phyloP scores from a whole-genome alignment of 2,329 filamentous ascomycete genomes.

The Mycogone perniciosa region DNA sequence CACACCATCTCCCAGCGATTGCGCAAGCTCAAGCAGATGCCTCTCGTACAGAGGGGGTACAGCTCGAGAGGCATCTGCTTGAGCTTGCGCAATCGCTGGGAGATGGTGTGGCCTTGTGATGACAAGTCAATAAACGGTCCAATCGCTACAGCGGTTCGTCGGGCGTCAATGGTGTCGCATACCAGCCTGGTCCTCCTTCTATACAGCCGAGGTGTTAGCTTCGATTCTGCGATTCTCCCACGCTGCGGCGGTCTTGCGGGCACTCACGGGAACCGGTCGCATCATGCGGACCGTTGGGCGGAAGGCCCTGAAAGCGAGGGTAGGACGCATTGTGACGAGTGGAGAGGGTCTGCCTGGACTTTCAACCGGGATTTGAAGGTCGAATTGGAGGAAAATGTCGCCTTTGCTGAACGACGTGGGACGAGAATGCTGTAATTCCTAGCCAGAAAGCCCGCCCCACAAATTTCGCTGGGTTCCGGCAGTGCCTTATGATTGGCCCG shows the following conservation, averaged over 20 bases:
- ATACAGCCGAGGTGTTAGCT: slow-evolving; percentile 24
- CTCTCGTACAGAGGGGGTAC: slow-evolving; percentile 81
- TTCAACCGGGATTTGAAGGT: slow-evolving; percentile 14
- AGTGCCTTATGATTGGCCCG: slow-evolving; percentile 31
- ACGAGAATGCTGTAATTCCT: slow-evolving; percentile 29
- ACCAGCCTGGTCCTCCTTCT: slow-evolving; percentile 65
- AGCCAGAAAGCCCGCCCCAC: slow-evolving; percentile 25
- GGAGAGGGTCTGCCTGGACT: slow-evolving; percentile 20
- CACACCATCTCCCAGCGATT: slow-evolving; percentile 96
- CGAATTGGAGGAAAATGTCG: slow-evolving; percentile 27
- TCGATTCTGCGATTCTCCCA: slow-evolving; percentile 12
- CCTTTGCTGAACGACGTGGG: slow-evolving; percentile 21
- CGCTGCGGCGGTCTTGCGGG: not conserved
- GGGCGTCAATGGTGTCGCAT: slow-evolving; percentile 34
- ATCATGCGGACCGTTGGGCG: slow-evolving; percentile 60
- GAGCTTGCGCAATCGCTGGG: slow-evolving; percentile 84
- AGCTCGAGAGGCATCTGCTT: slow-evolving; percentile 90
- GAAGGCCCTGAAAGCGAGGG: slow-evolving; percentile 60
- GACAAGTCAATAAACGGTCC: slow-evolving; percentile 17
- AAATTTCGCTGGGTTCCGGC: slow-evolving; percentile 5
- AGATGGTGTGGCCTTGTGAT: slow-evolving; percentile 80
- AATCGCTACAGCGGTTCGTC: not conserved
- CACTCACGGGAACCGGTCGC: slow-evolving; percentile 64
- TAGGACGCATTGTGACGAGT: slow-evolving; percentile 55
- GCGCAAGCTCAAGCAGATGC: slow-evolving; percentile 81